Evolutionary conservation across 495 filamentous ascomycete genomes (phyloP).

Genomic region (Podospora pseudoanserina): DNA sequence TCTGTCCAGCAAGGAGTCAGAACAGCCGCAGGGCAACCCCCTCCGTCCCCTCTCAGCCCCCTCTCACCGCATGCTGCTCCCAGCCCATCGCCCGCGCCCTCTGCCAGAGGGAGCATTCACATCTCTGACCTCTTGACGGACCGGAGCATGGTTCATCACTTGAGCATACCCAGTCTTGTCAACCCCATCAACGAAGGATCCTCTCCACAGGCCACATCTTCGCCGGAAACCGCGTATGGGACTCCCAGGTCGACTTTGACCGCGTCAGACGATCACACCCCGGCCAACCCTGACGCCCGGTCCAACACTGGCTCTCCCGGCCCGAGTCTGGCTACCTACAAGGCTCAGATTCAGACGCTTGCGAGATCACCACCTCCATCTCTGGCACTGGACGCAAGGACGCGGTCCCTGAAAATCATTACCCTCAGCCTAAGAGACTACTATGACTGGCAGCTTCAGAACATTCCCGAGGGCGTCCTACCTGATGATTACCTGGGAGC

Average conservation of each 20-base stretch:
- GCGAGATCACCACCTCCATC: slow-evolving; percentile 23
- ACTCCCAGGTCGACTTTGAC: slow-evolving; percentile 21
- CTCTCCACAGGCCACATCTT: slow-evolving; percentile 13
- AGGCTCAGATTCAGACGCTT: slow-evolving; percentile 23
- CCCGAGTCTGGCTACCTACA: slow-evolving; percentile 21
- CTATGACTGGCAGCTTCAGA: slow-evolving; percentile 33
- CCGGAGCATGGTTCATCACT: background rate
- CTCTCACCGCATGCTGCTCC: background rate
- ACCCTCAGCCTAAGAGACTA: slow-evolving; percentile 28
- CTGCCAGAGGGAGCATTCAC: slow-evolving; percentile 19
- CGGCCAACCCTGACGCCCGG: background rate
- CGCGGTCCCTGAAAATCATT: slow-evolving; percentile 27
- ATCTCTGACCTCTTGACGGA: slow-evolving; percentile 28
- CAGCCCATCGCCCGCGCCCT: background rate
- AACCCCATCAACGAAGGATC: slow-evolving; percentile 8
- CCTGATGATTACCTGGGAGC: slow-evolving; percentile 31
- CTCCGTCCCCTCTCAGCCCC: background rate
- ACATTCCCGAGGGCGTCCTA: slow-evolving; percentile 27
- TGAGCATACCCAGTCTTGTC: slow-evolving; percentile 3
- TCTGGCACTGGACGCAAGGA: slow-evolving; percentile 21
- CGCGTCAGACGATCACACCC: slow-evolving; percentile 16
- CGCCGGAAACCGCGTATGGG: slow-evolving; percentile 13
- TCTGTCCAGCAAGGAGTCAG: slow-evolving; percentile 20
- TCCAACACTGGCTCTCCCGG: slow-evolving; percentile 15
- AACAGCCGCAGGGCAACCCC: background rate